These are phyloP conservation scores for Chaetomium olivaceum DNA, from an alignment of 2,329 filamentous ascomycete species.

Conservation along the genomic window DNA sequence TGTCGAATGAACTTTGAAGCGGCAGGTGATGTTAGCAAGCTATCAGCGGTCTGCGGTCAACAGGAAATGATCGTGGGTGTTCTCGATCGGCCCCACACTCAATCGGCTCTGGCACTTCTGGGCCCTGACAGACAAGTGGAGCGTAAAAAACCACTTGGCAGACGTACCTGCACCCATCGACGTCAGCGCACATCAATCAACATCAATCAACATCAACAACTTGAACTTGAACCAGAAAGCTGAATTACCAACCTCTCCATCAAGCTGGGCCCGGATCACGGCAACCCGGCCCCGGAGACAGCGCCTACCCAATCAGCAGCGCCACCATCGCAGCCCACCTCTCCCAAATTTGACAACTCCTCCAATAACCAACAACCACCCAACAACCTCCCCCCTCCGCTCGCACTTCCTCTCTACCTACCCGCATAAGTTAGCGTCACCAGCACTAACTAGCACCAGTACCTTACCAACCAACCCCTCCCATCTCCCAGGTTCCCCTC, in stretches of 20 bases:
- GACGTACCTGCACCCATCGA: not conserved
- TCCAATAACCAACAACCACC: no score
- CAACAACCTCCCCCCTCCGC: no score
- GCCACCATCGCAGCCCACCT: no score
- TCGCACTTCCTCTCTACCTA: no score
- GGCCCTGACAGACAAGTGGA: not conserved
- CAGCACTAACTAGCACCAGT: not conserved
- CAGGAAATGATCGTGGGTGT: not conserved
- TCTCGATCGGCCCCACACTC: not conserved
- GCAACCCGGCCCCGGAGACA: no score
- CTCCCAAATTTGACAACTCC: no score
- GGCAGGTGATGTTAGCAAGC: not conserved
- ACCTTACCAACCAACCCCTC: no score
- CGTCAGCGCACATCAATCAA: not conserved
- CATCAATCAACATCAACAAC: no score
- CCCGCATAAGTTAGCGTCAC: constrained; percentile 8
- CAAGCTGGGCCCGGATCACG: no score
- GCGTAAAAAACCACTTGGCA: not conserved
- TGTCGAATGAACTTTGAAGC: not conserved
- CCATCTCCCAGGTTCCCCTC: not conserved
- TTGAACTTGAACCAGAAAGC: no score
- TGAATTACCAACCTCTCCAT: not conserved
- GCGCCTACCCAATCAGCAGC: no score
- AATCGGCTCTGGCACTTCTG: not conserved
- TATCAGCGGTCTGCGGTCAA: not conserved